Conservation (phyloP, 2,329 filamentous ascomycete species). For the Pochonia chlamydosporia region DNA sequence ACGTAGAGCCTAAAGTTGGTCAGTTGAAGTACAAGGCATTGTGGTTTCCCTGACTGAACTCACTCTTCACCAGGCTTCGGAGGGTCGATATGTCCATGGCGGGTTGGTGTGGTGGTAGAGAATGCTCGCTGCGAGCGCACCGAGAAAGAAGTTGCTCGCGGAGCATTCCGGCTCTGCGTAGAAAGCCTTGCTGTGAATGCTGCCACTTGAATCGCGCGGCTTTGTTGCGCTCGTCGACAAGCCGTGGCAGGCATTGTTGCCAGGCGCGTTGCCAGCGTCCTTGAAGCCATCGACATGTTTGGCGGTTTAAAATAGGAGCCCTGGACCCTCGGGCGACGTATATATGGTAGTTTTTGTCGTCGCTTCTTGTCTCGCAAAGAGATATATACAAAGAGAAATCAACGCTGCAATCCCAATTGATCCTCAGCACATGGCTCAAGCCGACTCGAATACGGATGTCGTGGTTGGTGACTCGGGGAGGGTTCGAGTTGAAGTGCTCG, state of each 20-base stretch:
- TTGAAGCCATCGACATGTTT: conserved; percentile 25
- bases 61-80: conserved; percentile 92
- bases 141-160: background rate
- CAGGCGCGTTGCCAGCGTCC: conserved; percentile 26
- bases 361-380: background rate
- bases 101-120: conserved; percentile 52
- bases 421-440: conserved; percentile 1
- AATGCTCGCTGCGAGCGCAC: conserved; percentile 43
- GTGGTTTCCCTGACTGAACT: conserved; percentile 24
- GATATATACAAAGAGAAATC: background rate
- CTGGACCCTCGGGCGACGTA: no score
- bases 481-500: background rate
- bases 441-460: background rate
- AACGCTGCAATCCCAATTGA: background rate
- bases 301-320: no score
- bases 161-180: background rate
- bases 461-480: background rate
- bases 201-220: conserved; percentile 13
- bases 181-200: background rate
- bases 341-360: background rate
- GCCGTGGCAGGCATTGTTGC: conserved; percentile 24
- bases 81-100: conserved; percentile 74
- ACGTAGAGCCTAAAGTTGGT: conserved; percentile 63
- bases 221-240: conserved; percentile 22
- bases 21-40: background rate